These are phyloP conservation scores for Flaveria brownii DNA, from an alignment of 129 eudicot genomes.

Conservation along the genomic window DNA sequence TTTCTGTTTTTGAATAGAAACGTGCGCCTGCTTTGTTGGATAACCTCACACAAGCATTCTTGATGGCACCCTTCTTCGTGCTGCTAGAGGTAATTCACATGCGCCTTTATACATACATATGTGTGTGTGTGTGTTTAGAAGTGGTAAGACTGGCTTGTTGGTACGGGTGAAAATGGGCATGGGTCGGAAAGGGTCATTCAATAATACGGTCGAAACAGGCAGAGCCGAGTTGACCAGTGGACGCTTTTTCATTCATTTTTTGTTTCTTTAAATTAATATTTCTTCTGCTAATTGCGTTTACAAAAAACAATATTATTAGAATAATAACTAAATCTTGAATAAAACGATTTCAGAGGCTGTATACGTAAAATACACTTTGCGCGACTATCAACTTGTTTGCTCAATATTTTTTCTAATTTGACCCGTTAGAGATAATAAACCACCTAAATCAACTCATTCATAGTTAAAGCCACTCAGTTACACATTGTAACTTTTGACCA, in stretches of 20 bases:
- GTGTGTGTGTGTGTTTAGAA: neutral
- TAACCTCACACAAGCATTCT: constrained; percentile 77
- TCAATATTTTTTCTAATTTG: neutral
- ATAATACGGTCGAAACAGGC: too few species aligned
- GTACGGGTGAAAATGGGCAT: neutral
- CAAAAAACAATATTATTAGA: neutral
- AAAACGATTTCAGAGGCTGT: neutral
- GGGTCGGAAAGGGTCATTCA: neutral
- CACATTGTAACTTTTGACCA: neutral
- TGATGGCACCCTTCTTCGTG: constrained; percentile 95
- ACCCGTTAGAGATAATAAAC: neutral
- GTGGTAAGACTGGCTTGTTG: neutral
- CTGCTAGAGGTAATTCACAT: constrained; percentile 68
- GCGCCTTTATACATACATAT: neutral
- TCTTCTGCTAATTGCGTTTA: neutral
- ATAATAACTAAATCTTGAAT: neutral
- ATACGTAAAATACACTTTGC: neutral
- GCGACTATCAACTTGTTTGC: neutral
- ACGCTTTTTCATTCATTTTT: neutral
- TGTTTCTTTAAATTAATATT: too few species aligned
- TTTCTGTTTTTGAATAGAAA: constrained; percentile 48
- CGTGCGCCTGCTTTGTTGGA: constrained; percentile 96
- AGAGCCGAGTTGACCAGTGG: neutral
- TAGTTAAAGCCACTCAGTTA: neutral
- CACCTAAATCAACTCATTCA: neutral